These are phyloP conservation scores for Metschnikowia colocasiae DNA, from an alignment of 805 yeast species.

Conservation along the genomic window DNA sequence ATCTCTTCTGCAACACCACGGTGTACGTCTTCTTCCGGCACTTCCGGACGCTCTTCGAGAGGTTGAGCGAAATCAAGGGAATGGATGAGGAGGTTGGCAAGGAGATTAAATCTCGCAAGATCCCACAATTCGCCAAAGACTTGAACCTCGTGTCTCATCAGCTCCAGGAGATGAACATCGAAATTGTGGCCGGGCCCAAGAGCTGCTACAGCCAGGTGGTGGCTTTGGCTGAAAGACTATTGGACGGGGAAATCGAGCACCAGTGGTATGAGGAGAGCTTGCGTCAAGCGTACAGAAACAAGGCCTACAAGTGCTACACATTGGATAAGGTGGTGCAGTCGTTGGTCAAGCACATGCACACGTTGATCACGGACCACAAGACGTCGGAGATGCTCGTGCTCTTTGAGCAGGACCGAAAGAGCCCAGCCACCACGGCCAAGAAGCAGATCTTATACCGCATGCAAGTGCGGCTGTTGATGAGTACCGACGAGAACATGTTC, in stretches of 20 bases:
- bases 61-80: slow-evolving; percentile 73
- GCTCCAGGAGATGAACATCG: slow-evolving; percentile 74
- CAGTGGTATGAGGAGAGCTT: slow-evolving; percentile 93
- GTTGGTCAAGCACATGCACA: slow-evolving; percentile 74
- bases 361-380: slow-evolving; percentile 72
- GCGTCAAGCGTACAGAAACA: slow-evolving; percentile 91
- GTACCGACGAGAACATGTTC: slow-evolving; percentile 86
- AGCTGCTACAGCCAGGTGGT: slow-evolving; percentile 79
- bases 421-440: slow-evolving; percentile 64
- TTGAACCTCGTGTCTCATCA: slow-evolving; percentile 77
- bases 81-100: slow-evolving; percentile 66
- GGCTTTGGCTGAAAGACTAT: slow-evolving; percentile 64
- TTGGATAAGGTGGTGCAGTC: slow-evolving; percentile 85
- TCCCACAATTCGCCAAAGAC: slow-evolving; percentile 80
- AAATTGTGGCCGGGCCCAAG: slow-evolving; percentile 51
- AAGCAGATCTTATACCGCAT: slow-evolving; percentile 89
- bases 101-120: slow-evolving; percentile 62
- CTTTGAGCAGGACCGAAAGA: slow-evolving; percentile 76
- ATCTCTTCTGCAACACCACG: slow-evolving; percentile 83
- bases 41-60: slow-evolving; percentile 72
- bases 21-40: slow-evolving; percentile 88
- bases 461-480: slow-evolving; percentile 77
- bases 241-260: slow-evolving; percentile 89
- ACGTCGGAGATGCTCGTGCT: slow-evolving; percentile 76
- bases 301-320: slow-evolving; percentile 89